These are phyloP conservation scores for Roridomyces roridus DNA, from an alignment of 768 basidiomycete species.

Conservation along the genomic window DNA sequence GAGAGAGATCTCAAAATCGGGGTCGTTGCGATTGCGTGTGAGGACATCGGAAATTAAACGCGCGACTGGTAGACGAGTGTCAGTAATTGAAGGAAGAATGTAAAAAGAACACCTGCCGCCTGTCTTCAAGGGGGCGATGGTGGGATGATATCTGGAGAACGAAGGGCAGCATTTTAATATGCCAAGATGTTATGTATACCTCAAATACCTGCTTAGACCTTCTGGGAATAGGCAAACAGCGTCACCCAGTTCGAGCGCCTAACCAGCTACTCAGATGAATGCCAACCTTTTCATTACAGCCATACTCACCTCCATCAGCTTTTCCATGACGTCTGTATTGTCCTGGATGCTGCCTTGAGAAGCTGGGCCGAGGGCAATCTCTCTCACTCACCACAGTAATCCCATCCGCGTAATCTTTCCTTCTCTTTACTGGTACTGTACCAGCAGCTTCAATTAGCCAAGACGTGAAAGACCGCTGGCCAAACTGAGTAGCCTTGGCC, in stretches of 20 bases:
- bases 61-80: constrained; percentile 56
- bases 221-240: constrained; percentile 88
- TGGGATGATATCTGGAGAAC: constrained; percentile 68
- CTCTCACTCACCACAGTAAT: constrained; percentile 6
- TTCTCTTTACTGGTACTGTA: constrained; percentile 81
- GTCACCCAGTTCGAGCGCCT: constrained; percentile 81
- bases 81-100: not conserved
- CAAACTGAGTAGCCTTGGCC: constrained; percentile 89
- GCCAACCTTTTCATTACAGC: not conserved
- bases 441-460: constrained; percentile 92
- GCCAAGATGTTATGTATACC: no score
- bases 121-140: constrained; percentile 87
- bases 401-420: constrained; percentile 68
- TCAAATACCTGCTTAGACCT: constrained; percentile 66
- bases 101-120: constrained; percentile 56
- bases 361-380: not conserved
- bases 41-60: constrained; percentile 82
- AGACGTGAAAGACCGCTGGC: constrained; percentile 81
- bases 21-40: constrained; percentile 68
- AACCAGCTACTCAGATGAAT: not conserved
- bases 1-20: constrained; percentile 74
- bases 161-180: constrained; percentile 20
- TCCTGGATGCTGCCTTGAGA: constrained; percentile 46
- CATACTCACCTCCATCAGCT: constrained; percentile 63
- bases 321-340: constrained; percentile 73